Evolutionary conservation across 768 basidiomycete species (phyloP).

Genomic region (Leccinum boreale): DNA sequence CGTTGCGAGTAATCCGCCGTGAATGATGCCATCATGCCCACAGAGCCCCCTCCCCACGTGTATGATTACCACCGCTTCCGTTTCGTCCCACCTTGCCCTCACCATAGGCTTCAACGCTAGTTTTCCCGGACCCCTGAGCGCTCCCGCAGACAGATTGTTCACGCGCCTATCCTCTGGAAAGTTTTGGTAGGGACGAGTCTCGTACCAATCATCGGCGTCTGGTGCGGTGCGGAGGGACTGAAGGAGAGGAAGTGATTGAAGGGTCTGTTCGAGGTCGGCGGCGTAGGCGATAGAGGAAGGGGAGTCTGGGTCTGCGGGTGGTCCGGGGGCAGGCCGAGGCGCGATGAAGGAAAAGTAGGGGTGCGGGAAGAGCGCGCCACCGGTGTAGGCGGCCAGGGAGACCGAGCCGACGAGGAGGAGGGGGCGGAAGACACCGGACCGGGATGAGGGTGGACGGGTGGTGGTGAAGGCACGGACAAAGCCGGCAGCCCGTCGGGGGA

Average conservation of each 20-base stretch:
- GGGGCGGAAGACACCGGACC: conserved; percentile 9
- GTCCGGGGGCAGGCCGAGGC: conserved; percentile 74
- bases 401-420: conserved; percentile 21
- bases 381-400: conserved; percentile 36
- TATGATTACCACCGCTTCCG: conserved; percentile 64
- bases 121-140: conserved; percentile 84
- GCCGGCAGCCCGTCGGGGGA: conserved; percentile 8
- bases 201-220: conserved; percentile 68
- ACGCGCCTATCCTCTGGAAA: conserved; percentile 71
- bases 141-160: conserved; percentile 82
- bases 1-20: conserved; percentile 90
- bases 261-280: conserved; percentile 57
- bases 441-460: neutral
- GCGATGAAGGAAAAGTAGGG: conserved; percentile 62
- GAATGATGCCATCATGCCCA: conserved; percentile 92
- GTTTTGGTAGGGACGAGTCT: conserved; percentile 66
- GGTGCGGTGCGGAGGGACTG: conserved; percentile 43
- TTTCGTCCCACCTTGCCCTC: conserved; percentile 70
- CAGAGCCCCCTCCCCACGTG: conserved; percentile 88
- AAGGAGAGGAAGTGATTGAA: conserved; percentile 67
- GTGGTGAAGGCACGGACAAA: conserved; percentile 21
- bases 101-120: conserved; percentile 79
- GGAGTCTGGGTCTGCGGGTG: conserved; percentile 50
- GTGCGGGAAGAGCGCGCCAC: conserved; percentile 72
- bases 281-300: conserved; percentile 57